phyloP scores from a whole-genome alignment of 139 green algal genomes.

The Desmodesmus armatus region DNA sequence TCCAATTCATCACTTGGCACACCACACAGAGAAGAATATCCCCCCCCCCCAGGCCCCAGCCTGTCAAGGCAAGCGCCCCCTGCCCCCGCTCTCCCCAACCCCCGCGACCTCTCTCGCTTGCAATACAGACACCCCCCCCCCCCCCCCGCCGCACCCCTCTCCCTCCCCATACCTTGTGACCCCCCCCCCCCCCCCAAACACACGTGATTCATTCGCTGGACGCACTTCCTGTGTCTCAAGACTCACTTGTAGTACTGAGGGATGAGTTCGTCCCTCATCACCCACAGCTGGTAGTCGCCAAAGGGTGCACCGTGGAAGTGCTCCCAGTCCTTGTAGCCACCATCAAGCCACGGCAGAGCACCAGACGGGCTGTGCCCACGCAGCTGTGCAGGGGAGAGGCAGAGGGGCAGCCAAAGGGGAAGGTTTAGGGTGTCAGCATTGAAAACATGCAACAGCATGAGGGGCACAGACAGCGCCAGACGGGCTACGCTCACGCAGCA shows the following conservation, averaged over 20 bases:
- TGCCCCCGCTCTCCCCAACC: neutral
- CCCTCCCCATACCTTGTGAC: neutral
- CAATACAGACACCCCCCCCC: neutral
- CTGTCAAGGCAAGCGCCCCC: neutral
- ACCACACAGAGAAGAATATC: neutral
- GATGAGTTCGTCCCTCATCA: conserved; percentile 32
- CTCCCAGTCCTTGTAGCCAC: conserved; percentile 46
- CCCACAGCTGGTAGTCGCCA: conserved; percentile 51
- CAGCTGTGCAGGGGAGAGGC: neutral
- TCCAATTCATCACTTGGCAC: conserved; percentile 10
- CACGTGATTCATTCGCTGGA: too few relatives aligned
- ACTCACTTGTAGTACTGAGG: too few relatives aligned
- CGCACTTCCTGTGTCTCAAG: too few relatives aligned
- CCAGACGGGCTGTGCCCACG: conserved; percentile 15
- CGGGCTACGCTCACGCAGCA: conserved; percentile 22
- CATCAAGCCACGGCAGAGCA: conserved; percentile 43
- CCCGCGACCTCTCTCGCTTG: neutral
- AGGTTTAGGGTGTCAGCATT: neutral
- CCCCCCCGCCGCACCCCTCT: neutral
- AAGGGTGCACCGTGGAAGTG: conserved; percentile 45
- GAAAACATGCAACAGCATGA: neutral
- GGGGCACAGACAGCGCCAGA: neutral
- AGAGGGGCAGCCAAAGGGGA: neutral
- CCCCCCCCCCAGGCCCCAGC: neutral
- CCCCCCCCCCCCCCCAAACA: too few relatives aligned